phyloP scores from a whole-genome alignment of 1,139 yeast genomes.

The Yamadazyma atmosphaerica region DNA sequence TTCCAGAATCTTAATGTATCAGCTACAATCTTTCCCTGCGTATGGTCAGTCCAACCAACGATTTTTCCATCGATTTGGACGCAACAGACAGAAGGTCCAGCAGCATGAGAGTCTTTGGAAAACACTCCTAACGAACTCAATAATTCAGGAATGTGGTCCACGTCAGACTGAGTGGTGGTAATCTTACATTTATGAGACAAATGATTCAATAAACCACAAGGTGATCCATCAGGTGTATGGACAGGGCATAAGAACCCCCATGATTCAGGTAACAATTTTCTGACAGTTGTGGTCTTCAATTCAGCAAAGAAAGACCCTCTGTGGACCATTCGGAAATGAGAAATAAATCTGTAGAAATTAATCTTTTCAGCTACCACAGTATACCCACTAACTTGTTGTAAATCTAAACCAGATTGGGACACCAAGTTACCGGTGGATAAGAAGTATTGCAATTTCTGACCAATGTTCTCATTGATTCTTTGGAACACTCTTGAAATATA shows the following conservation, averaged over 20 bases:
- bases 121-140: slow-evolving; percentile 79
- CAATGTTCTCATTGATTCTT: slow-evolving; percentile 89
- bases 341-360: slow-evolving; percentile 91
- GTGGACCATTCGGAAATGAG: slow-evolving; percentile 99
- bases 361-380: slow-evolving; percentile 99
- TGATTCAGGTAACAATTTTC: slow-evolving; percentile 94
- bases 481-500: slow-evolving; percentile 78
- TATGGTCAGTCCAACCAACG: slow-evolving; percentile 93
- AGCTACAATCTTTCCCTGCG: slow-evolving; percentile 82
- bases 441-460: slow-evolving; percentile 91
- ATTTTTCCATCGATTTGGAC: slow-evolving; percentile 92
- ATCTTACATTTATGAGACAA: slow-evolving; percentile 92
- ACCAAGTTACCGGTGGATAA: slow-evolving; percentile 96
- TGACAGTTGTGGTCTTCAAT: slow-evolving; percentile 93
- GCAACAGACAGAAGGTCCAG: slow-evolving; percentile 86
- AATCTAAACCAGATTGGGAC: slow-evolving; percentile 87
- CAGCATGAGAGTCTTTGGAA: slow-evolving; percentile 74
- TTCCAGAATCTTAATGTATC: slow-evolving; percentile 93
- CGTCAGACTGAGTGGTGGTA: slow-evolving; percentile 75
- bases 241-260: slow-evolving; percentile 99
- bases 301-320: slow-evolving; percentile 99
- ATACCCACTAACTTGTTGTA: slow-evolving; percentile 97
- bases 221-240: slow-evolving; percentile 99
- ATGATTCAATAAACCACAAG: slow-evolving; percentile 97
- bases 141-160: slow-evolving; percentile 64